Evolutionary conservation across 2,329 filamentous ascomycete species (phyloP).

Genomic region (Hirsutella thompsonii): DNA sequence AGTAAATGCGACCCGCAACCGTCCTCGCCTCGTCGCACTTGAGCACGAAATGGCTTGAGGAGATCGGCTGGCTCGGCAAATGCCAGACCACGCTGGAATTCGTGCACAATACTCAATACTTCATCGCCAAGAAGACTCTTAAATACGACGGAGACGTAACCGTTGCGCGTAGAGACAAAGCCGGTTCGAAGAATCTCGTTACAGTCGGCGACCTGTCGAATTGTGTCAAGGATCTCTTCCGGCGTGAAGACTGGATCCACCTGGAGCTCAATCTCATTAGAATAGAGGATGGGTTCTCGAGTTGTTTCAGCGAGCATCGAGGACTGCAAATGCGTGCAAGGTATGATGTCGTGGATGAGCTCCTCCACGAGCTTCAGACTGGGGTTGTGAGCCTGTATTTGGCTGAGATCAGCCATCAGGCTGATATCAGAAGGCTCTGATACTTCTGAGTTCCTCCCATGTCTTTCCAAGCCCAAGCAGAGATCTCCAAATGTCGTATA

Average conservation of each 20-base stretch:
- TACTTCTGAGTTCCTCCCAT: neutral
- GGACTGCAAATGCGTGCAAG: constrained; percentile 61
- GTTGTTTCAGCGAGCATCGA: constrained; percentile 72
- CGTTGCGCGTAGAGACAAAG: constrained; percentile 42
- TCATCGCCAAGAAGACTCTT: constrained; percentile 25
- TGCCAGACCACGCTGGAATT: constrained; percentile 23
- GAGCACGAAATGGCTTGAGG: constrained; percentile 48
- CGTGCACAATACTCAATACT: constrained; percentile 28
- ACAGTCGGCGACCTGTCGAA: constrained; percentile 32
- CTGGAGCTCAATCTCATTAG: constrained; percentile 63
- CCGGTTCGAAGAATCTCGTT: constrained; percentile 65
- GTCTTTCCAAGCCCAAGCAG: constrained; percentile 4
- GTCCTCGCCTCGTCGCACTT: constrained; percentile 26
- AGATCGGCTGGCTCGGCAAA: constrained; percentile 24
- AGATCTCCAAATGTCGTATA: constrained; percentile 29
- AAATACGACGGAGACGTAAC: constrained; percentile 43
- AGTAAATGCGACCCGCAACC: constrained; percentile 18
- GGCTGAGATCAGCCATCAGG: constrained; percentile 7
- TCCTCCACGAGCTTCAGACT: constrained; percentile 7
- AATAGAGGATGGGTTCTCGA: constrained; percentile 49
- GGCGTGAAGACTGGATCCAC: constrained; percentile 24
- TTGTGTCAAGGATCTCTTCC: constrained; percentile 30
- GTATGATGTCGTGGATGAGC: constrained; percentile 29
- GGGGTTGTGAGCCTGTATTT: constrained; percentile 8
- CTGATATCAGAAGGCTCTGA: constrained; percentile 4